These are phyloP conservation scores for Vitis hybrid DNA, from an alignment of 177 flowering plant genomes.

Conservation along the genomic window DNA sequence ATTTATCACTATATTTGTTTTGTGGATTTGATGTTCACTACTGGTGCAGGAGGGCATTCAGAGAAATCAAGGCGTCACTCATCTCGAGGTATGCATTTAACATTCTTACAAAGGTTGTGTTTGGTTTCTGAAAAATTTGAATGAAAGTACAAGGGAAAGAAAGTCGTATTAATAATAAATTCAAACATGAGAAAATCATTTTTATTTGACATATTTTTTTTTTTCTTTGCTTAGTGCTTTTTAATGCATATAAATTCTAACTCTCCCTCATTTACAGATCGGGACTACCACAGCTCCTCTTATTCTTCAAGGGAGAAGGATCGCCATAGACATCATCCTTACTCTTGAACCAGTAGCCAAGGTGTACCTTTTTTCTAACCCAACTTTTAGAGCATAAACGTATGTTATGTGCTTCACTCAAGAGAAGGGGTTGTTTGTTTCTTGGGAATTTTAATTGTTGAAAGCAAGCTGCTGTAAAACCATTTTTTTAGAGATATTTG, in stretches of 20 bases:
- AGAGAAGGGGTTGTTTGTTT: no score
- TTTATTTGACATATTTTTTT: neutral
- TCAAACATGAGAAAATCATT: neutral
- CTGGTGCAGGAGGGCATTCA: constrained; percentile 50
- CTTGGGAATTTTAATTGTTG: no score
- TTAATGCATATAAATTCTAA: neutral
- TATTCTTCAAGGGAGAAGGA: constrained; percentile 84
- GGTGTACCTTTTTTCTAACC: neutral
- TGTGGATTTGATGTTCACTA: neutral
- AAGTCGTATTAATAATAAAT: no score
- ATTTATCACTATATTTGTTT: neutral
- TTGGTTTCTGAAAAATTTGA: no score
- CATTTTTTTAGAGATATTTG: no score
- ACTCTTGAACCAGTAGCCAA: constrained; percentile 17
- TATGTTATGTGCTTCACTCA: no score
- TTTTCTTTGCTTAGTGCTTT: neutral
- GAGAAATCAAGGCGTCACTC: constrained; percentile 78
- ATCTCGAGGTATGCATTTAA: constrained; percentile 60
- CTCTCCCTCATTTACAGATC: constrained; percentile 35
- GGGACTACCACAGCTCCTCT: constrained; percentile 58
- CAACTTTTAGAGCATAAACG: no score
- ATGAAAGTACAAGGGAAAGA: no score
- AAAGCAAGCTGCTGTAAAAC: no score
- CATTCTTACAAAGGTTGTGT: no score
- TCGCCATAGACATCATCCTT: constrained; percentile 71